phyloP scores from a whole-genome alignment of 2,329 filamentous ascomycete species.

The Trichocomaceae sp. region DNA sequence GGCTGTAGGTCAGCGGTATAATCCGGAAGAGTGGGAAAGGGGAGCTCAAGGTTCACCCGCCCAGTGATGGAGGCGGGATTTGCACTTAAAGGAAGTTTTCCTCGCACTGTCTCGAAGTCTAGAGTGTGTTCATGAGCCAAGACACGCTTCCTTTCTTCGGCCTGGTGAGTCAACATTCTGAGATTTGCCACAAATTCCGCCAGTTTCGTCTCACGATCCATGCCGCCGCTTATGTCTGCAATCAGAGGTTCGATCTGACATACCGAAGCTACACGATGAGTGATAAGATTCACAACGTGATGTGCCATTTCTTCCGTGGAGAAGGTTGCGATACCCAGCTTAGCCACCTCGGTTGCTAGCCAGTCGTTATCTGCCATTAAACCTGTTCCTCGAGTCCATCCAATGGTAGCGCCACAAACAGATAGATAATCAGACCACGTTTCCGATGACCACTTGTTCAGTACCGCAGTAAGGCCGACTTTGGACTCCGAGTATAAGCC shows the following conservation, averaged over 20 bases:
- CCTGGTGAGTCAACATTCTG: conserved; percentile 64
- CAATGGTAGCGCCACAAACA: conserved; percentile 95
- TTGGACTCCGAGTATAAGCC: conserved; percentile 98
- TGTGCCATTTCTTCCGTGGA: conserved; percentile 99
- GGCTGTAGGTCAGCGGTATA: conserved; percentile 88
- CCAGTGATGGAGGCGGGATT: too few relatives aligned
- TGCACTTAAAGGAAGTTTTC: conserved; percentile 83
- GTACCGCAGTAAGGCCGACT: conserved; percentile 89
- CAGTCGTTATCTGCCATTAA: conserved; percentile 98
- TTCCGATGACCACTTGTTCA: conserved; percentile 97
- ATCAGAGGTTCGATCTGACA: conserved; percentile 95
- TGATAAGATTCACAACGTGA: conserved; percentile 93
- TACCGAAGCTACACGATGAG: conserved; percentile 82
- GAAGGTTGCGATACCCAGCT: conserved; percentile 93
- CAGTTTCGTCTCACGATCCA: conserved; percentile 93
- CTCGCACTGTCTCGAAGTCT: conserved; percentile 38
- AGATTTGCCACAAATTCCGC: conserved; percentile 51
- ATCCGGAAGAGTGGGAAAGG: conserved; percentile 82
- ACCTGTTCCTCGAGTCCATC: conserved; percentile 96
- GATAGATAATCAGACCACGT: conserved; percentile 96
- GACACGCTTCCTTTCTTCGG: conserved; percentile 84
- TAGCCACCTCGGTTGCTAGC: conserved; percentile 92
- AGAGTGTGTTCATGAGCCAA: conserved; percentile 63
- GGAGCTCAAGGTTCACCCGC: conserved; percentile 65
- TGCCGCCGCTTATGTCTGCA: conserved; percentile 91